phyloP scores from a whole-genome alignment of 2,329 filamentous ascomycete genomes.

The Colletotrichum nymphaeae region DNA sequence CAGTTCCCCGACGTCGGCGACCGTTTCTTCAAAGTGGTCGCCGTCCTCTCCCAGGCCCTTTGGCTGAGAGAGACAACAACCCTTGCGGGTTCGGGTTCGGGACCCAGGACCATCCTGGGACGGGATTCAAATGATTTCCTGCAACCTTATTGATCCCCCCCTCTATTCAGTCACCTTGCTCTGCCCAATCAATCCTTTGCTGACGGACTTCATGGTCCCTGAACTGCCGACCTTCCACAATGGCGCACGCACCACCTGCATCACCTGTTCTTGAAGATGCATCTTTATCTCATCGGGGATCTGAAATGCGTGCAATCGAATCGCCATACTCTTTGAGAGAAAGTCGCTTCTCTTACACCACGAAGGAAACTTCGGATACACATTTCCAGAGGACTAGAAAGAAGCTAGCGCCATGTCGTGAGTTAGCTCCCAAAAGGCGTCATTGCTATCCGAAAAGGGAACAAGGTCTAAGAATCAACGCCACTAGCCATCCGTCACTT shows the following conservation, averaged over 20 bases:
- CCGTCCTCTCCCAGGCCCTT: neutral
- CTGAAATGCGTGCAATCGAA: neutral
- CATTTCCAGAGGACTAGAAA: neutral
- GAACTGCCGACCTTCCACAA: neutral
- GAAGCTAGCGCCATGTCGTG: neutral
- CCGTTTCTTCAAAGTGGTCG: constrained; percentile 10
- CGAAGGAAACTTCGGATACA: neutral
- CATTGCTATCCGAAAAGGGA: neutral
- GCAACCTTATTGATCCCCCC: constrained; percentile 24
- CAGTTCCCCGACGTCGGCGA: constrained; percentile 29
- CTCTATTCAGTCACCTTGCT: neutral
- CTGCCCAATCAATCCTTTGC: neutral
- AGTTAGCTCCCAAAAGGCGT: constrained; percentile 2
- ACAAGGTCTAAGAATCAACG: neutral
- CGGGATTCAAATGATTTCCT: neutral
- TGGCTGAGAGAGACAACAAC: neutral
- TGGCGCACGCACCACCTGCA: neutral
- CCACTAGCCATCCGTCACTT: neutral
- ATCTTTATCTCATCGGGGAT: neutral
- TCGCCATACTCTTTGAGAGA: neutral
- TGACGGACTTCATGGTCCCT: neutral
- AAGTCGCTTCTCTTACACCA: neutral
- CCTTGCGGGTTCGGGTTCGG: neutral
- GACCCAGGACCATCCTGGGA: neutral
- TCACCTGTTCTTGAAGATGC: neutral